phyloP scores from a whole-genome alignment of 108 stramenopile genomes.

The Discostella stelligeroides region DNA sequence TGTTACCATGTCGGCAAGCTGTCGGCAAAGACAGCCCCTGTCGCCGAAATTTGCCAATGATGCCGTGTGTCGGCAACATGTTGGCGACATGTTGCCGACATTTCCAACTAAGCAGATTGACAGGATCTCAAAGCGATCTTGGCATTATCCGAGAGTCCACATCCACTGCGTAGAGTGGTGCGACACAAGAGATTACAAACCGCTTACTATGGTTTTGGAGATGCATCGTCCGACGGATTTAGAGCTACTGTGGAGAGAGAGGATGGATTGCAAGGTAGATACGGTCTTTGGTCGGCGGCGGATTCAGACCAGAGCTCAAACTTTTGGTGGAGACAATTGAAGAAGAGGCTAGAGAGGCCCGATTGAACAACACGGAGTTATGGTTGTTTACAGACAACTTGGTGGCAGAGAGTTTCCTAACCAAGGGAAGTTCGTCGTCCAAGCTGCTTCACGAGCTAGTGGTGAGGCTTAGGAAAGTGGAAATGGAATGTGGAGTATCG shows the following conservation, averaged over 20 bases:
- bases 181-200: too few species aligned
- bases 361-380: slow-evolving; percentile 30
- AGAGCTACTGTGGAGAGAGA: slow-evolving; percentile 3
- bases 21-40: too few species aligned
- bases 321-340: slow-evolving; percentile 28
- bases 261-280: not conserved
- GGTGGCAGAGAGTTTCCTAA: slow-evolving; percentile 35
- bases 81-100: too few species aligned
- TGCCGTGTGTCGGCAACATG: too few species aligned
- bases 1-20: too few species aligned
- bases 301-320: slow-evolving; percentile 17
- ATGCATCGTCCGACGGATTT: too few species aligned
- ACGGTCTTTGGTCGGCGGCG: slow-evolving; percentile 1
- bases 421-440: slow-evolving; percentile 28
- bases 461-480: not conserved
- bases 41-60: too few species aligned
- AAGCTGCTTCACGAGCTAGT: slow-evolving; percentile 18
- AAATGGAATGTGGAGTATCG: not conserved
- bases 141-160: too few species aligned
- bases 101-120: too few species aligned
- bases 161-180: too few species aligned
- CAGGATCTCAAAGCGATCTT: too few species aligned
- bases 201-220: too few species aligned
- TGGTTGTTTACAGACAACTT: slow-evolving; percentile 61
- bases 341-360: slow-evolving; percentile 2